Evolutionary conservation across 371 early-diverging fungal species (phyloP).

Genomic region (Mortierella sp.): DNA sequence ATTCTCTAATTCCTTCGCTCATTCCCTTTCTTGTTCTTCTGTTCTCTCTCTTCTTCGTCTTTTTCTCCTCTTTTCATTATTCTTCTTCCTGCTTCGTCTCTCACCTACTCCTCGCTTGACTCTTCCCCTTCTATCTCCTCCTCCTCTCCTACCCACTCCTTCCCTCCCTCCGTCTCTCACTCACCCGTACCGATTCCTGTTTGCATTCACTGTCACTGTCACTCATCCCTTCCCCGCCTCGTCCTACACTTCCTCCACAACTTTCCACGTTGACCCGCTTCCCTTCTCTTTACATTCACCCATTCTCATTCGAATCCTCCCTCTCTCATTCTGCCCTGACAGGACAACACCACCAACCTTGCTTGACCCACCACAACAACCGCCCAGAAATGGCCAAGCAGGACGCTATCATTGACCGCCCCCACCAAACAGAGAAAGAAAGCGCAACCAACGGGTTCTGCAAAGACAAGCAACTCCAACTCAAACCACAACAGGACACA

Average conservation of each 20-base stretch:
- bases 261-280: too few species aligned
- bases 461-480: neutral
- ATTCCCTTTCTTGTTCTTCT: neutral
- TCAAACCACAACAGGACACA: neutral
- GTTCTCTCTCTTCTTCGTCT: neutral
- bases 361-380: too few species aligned
- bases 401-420: conserved; percentile 3
- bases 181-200: too few species aligned
- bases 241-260: too few species aligned
- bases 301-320: too few species aligned
- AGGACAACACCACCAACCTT: neutral
- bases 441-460: neutral
- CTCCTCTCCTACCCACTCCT: neutral
- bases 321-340: neutral
- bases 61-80: neutral
- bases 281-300: too few species aligned
- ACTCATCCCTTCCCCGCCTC: too few species aligned
- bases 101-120: neutral
- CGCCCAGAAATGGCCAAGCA: conserved; percentile 16
- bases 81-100: neutral
- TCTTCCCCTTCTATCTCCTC: conserved; percentile 1
- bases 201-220: too few species aligned
- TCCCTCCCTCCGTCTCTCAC: neutral
- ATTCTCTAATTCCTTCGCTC: neutral
- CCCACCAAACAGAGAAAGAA: conserved; percentile 1